These are phyloP conservation scores for Xylaria sp. DNA, from an alignment of 2,329 filamentous ascomycete genomes.

Conservation along the genomic window DNA sequence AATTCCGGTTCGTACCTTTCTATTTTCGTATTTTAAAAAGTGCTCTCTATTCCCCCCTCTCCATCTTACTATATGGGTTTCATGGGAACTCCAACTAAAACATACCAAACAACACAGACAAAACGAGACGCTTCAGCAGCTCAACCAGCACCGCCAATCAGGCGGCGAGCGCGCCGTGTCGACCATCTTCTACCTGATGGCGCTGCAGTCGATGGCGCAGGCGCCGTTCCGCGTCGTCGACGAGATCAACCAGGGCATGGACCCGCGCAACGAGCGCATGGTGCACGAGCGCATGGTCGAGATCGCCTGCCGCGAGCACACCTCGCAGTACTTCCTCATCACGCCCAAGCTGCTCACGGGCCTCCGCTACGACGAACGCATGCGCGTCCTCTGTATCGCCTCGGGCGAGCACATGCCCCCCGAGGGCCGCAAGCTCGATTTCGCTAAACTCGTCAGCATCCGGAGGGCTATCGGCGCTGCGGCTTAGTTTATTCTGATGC, in stretches of 20 bases:
- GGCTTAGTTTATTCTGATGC: slow-evolving; percentile 30
- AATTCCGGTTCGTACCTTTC: slow-evolving; percentile 76
- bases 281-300: slow-evolving; percentile 98
- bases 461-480: slow-evolving; percentile 49
- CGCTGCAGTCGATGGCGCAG: slow-evolving; percentile 90
- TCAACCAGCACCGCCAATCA: slow-evolving; percentile 93
- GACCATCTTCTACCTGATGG: slow-evolving; percentile 99
- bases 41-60: neutral
- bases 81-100: slow-evolving; percentile 4
- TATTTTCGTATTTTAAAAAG: neutral
- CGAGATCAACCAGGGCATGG: slow-evolving; percentile 99
- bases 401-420: slow-evolving; percentile 80
- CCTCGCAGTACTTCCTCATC: slow-evolving; percentile 93
- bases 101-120: slow-evolving; percentile 63
- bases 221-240: slow-evolving; percentile 98
- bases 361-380: slow-evolving; percentile 86
- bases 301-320: slow-evolving; percentile 87
- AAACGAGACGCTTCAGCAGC: slow-evolving; percentile 82
- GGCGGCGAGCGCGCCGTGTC: slow-evolving; percentile 96
- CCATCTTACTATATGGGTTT: neutral
- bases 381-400: slow-evolving; percentile 94
- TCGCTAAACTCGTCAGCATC: slow-evolving; percentile 57
- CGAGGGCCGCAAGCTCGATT: slow-evolving; percentile 64
- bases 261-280: slow-evolving; percentile 97
- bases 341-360: slow-evolving; percentile 93